These are phyloP conservation scores for Allomyces javanicus DNA, from an alignment of 192 early-diverging fungal species.

Conservation along the genomic window DNA sequence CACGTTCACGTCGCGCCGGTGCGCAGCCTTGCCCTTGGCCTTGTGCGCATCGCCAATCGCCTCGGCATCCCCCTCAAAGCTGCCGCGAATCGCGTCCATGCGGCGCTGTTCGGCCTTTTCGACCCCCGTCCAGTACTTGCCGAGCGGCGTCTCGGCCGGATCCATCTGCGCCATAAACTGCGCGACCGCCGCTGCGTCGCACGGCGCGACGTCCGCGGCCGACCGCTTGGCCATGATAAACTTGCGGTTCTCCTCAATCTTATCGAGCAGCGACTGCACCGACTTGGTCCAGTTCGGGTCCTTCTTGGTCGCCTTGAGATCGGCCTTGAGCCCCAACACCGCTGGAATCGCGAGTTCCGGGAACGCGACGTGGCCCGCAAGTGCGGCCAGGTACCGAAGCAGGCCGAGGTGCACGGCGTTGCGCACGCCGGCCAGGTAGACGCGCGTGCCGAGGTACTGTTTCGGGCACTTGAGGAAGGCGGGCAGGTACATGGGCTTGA, in stretches of 20 bases:
- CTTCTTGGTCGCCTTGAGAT: constrained; percentile 50
- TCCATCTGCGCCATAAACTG: neutral
- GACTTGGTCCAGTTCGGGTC: constrained; percentile 62
- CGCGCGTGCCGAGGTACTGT: constrained; percentile 58
- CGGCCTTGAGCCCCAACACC: constrained; percentile 64
- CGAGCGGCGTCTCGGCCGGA: neutral
- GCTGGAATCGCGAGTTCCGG: constrained; percentile 82
- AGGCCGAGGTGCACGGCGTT: constrained; percentile 57
- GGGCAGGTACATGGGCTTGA: constrained; percentile 70
- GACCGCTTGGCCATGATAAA: constrained; percentile 27
- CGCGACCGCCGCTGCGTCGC: neutral
- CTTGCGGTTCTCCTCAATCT: constrained; percentile 58
- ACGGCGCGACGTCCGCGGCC: neutral
- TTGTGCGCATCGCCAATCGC: neutral
- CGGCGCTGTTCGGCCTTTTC: neutral
- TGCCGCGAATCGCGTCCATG: neutral
- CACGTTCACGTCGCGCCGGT: neutral
- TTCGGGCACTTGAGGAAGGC: constrained; percentile 59
- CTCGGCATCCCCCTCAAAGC: neutral
- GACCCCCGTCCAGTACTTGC: neutral
- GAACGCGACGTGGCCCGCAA: constrained; percentile 68
- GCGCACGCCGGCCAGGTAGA: constrained; percentile 63
- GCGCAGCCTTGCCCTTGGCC: neutral
- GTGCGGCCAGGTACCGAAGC: constrained; percentile 52
- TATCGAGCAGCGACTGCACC: constrained; percentile 62